Evolutionary conservation across 164 flowering plant species (phyloP).

Genomic region (Macadamia integrifolia): DNA sequence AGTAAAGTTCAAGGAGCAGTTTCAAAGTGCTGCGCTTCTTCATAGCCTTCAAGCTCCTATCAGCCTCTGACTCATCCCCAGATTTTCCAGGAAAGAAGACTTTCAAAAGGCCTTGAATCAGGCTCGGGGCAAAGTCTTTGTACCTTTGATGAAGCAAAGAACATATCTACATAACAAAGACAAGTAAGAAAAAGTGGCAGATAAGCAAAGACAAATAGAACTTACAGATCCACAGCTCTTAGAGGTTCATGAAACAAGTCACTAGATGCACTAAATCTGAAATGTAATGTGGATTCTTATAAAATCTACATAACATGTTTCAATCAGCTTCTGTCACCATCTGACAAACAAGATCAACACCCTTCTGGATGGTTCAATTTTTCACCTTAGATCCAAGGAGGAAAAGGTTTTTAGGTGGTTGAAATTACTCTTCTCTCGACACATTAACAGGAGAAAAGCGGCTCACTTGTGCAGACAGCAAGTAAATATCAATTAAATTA

Average conservation of each 20-base stretch:
- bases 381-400: too few species aligned
- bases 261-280: not conserved
- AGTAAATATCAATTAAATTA: too few species aligned
- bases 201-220: not conserved
- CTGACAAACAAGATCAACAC: too few species aligned
- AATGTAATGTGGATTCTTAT: too few species aligned
- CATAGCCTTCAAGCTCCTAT: slow-evolving; percentile 79
- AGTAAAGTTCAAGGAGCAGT: slow-evolving; percentile 84
- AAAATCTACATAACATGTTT: too few species aligned
- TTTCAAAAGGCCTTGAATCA: slow-evolving; percentile 80
- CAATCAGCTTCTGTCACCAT: too few species aligned
- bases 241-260: not conserved
- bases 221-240: not conserved
- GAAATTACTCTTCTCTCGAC: too few species aligned
- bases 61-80: slow-evolving; percentile 72
- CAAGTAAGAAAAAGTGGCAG: slow-evolving; percentile 7
- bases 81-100: slow-evolving; percentile 84
- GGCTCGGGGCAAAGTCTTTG: slow-evolving; percentile 81
- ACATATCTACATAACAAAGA: slow-evolving; percentile 52
- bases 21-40: slow-evolving; percentile 88
- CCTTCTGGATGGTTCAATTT: too few species aligned
- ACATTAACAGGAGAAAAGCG: too few species aligned
- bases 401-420: too few species aligned
- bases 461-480: too few species aligned
- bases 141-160: slow-evolving; percentile 97